Evolutionary conservation across 1,284 basidiomycete species (phyloP).

Genomic region (Coniophora puteana): DNA sequence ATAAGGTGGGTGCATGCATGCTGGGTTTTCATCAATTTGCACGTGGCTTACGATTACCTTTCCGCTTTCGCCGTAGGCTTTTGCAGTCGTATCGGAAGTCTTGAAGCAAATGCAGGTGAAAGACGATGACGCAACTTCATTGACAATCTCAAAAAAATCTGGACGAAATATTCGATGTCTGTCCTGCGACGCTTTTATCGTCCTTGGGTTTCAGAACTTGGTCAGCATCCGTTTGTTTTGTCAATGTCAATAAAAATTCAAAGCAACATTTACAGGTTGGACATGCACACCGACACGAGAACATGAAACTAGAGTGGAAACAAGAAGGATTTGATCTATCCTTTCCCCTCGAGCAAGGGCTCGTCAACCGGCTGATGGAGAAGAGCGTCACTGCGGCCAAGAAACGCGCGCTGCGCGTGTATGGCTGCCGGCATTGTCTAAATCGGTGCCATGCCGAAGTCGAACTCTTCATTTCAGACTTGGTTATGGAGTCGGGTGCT

Average conservation of each 20-base stretch:
- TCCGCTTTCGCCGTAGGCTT: constrained; percentile 32
- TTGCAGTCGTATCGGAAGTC: constrained; percentile 35
- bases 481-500: constrained; percentile 5
- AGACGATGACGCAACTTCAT: constrained; percentile 28
- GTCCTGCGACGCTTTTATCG: constrained; percentile 47
- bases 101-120: constrained; percentile 29
- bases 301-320: constrained; percentile 40
- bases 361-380: constrained; percentile 27
- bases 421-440: constrained; percentile 53
- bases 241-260: no score
- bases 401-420: constrained; percentile 32
- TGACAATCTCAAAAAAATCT: constrained; percentile 18
- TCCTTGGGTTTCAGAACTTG: constrained; percentile 47
- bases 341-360: constrained; percentile 29
- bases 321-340: constrained; percentile 14
- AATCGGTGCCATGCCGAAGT: constrained; percentile 13
- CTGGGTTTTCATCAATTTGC: background rate
- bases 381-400: constrained; percentile 16
- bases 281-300: constrained; percentile 60
- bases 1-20: constrained; percentile 50
- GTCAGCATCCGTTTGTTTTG: constrained; percentile 31
- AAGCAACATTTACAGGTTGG: constrained; percentile 38
- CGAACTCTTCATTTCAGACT: no score
- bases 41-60: background rate
- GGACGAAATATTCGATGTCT: constrained; percentile 41